Evolutionary conservation across 495 filamentous ascomycete genomes (phyloP).

Genomic region (Lophiostoma macrostomum): DNA sequence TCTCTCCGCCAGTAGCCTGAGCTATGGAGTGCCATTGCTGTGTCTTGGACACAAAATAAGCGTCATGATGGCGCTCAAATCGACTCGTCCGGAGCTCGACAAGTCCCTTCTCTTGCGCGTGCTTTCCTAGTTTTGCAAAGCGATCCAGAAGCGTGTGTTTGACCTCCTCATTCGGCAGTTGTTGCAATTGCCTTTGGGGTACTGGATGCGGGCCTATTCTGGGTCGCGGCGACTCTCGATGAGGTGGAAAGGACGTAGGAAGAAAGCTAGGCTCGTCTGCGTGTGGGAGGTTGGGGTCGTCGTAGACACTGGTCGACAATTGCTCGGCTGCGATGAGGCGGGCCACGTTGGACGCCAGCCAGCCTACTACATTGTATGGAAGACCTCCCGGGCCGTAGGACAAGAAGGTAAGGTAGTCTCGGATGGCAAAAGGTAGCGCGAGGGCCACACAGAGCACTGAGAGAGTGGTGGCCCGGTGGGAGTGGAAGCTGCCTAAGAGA

Average conservation of each 20-base stretch:
- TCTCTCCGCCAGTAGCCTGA: conserved; percentile 68
- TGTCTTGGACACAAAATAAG: conserved; percentile 54
- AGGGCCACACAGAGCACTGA: not conserved
- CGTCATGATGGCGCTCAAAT: conserved; percentile 75
- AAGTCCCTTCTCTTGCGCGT: conserved; percentile 48
- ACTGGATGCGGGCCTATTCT: conserved; percentile 18
- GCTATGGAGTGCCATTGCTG: conserved; percentile 36
- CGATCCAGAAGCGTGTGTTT: conserved; percentile 50
- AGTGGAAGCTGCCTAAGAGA: not conserved
- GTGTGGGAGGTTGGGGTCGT: conserved; percentile 15
- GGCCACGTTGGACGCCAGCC: conserved; percentile 34
- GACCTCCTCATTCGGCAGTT: conserved; percentile 46
- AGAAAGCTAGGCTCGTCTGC: conserved; percentile 21
- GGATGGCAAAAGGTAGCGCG: conserved; percentile 9
- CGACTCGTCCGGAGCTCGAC: conserved; percentile 61
- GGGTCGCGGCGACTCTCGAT: conserved; percentile 5
- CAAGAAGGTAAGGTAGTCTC: conserved; percentile 27
- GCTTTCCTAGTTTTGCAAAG: conserved; percentile 50
- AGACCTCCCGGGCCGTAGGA: conserved; percentile 43
- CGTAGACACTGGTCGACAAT: conserved; percentile 22
- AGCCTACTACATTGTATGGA: conserved; percentile 42
- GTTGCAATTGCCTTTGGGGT: conserved; percentile 52
- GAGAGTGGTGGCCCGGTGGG: conserved; percentile 4
- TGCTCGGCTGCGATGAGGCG: conserved; percentile 35
- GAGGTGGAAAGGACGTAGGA: conserved; percentile 11